A percentile compares a stretch with the other conserved stretches of the same genome.
Evolutionary conservation across 257 asterid species (phyloP).

Genomic region (Phtheirospermum japonicum): DNA sequence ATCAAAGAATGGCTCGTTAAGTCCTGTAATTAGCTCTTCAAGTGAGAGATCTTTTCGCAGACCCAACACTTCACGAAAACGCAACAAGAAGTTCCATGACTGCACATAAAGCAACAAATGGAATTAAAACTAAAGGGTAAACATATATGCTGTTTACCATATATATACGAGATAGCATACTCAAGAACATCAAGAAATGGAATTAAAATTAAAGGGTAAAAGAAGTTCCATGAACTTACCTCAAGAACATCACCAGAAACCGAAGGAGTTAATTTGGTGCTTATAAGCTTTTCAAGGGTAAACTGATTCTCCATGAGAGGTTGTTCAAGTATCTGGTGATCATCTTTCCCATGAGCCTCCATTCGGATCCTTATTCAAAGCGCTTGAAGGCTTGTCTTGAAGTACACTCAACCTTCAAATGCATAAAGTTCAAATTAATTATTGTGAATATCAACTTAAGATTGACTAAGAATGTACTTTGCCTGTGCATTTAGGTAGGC

Average conservation of each 20-base stretch:
- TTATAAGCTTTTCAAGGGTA: background rate
- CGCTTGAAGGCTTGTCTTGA: background rate
- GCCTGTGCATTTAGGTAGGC: background rate
- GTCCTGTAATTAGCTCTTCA: conserved; percentile 15
- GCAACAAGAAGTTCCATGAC: conserved; percentile 20
- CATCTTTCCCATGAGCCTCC: conserved; percentile 19
- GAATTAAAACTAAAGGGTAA: background rate
- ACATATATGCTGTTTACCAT: background rate
- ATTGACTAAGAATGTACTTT: background rate
- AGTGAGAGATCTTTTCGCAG: conserved; percentile 7
- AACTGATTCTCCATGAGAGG: background rate
- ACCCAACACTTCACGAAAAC: conserved; percentile 14
- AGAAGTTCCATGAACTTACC: background rate
- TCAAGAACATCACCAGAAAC: conserved; percentile 1
- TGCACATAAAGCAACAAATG: background rate
- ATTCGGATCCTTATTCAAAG: background rate
- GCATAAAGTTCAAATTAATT: background rate
- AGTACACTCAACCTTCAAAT: background rate
- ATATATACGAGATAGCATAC: background rate
- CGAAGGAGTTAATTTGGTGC: background rate
- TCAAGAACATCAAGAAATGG: background rate
- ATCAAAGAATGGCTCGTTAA: background rate
- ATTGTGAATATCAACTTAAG: background rate
- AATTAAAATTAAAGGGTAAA: no score
- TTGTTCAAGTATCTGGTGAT: background rate